Percentiles rank a stretch among this genome's conserved stretches.
Evolutionary conservation across 2,329 filamentous ascomycete genomes (phyloP).

Genomic region (Calonectria ilicicola): DNA sequence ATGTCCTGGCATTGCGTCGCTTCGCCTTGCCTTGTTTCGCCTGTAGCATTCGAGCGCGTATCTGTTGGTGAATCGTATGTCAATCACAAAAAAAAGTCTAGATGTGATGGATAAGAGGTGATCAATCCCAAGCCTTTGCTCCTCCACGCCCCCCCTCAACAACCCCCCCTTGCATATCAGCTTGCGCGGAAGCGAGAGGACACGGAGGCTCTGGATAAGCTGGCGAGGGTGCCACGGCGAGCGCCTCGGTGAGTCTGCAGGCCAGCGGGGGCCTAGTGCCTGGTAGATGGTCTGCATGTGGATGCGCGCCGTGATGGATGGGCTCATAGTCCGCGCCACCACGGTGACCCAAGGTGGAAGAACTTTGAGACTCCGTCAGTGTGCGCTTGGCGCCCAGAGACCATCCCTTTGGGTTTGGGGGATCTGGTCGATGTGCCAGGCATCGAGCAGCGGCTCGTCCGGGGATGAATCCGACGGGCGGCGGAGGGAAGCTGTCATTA

Average conservation of each 20-base stretch:
- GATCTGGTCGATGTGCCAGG: slow-evolving; percentile 3
- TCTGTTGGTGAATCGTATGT: slow-evolving; percentile 33
- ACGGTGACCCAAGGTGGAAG: slow-evolving; percentile 30
- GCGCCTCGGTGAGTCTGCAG: slow-evolving; percentile 41
- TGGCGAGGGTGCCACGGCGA: slow-evolving; percentile 25
- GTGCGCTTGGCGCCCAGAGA: slow-evolving; percentile 24
- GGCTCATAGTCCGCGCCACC: slow-evolving; percentile 38
- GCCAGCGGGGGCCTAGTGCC: slow-evolving; percentile 24
- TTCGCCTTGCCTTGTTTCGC: slow-evolving; percentile 16
- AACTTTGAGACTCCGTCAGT: slow-evolving; percentile 25
- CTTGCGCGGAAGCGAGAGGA: slow-evolving; percentile 33
- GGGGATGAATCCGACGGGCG: slow-evolving; percentile 36
- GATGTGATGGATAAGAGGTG: slow-evolving; percentile 15
- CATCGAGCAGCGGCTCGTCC: slow-evolving; percentile 17
- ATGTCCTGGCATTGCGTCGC: slow-evolving; percentile 5
- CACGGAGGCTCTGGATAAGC: slow-evolving; percentile 17
- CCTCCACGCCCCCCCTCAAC: slow-evolving; percentile 20
- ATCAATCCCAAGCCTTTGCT: slow-evolving; percentile 23
- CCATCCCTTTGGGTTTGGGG: not conserved
- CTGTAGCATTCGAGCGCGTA: slow-evolving; percentile 16
- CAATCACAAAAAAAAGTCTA: slow-evolving; percentile 28
- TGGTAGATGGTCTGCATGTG: slow-evolving; percentile 30
- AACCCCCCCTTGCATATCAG: slow-evolving; percentile 25
- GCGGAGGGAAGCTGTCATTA: slow-evolving; percentile 25
- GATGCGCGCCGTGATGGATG: slow-evolving; percentile 29